Evolutionary conservation across 2,329 filamentous ascomycete species (phyloP).

Genomic region (Paracoccidioides brasiliensis): DNA sequence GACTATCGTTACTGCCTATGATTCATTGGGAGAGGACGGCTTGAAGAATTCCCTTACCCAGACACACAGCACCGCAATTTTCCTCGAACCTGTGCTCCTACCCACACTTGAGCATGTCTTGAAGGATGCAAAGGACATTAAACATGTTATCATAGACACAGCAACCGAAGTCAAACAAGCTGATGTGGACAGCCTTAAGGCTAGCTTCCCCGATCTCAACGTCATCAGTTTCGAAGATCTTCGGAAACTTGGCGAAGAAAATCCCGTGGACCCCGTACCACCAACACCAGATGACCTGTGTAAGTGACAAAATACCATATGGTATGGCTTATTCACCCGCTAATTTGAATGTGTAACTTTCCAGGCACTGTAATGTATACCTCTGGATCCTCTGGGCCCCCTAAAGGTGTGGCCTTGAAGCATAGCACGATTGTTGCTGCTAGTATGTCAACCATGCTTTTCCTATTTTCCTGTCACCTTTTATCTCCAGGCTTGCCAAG

Average conservation of each 20-base stretch:
- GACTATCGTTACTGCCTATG: constrained; percentile 57
- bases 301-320: not conserved
- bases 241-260: constrained; percentile 42
- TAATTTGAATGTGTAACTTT: not conserved
- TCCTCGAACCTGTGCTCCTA: constrained; percentile 26
- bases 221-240: constrained; percentile 41
- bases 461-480: not conserved
- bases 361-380: constrained; percentile 61
- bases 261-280: constrained; percentile 54
- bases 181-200: constrained; percentile 39
- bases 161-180: constrained; percentile 35
- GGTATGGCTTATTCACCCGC: not conserved
- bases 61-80: constrained; percentile 22
- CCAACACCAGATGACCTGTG: constrained; percentile 55
- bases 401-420: constrained; percentile 71
- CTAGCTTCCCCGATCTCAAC: constrained; percentile 37
- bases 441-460: constrained; percentile 36
- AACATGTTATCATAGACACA: constrained; percentile 43
- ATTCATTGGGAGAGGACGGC: constrained; percentile 24
- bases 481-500: constrained; percentile 2
- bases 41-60: constrained; percentile 22
- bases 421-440: constrained; percentile 70
- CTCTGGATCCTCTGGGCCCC: constrained; percentile 71
- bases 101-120: constrained; percentile 40
- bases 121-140: constrained; percentile 39